Base-by-base conservation (phyloP, 371 early-diverging fungal genomes). In the Mortierella sp. region DNA sequence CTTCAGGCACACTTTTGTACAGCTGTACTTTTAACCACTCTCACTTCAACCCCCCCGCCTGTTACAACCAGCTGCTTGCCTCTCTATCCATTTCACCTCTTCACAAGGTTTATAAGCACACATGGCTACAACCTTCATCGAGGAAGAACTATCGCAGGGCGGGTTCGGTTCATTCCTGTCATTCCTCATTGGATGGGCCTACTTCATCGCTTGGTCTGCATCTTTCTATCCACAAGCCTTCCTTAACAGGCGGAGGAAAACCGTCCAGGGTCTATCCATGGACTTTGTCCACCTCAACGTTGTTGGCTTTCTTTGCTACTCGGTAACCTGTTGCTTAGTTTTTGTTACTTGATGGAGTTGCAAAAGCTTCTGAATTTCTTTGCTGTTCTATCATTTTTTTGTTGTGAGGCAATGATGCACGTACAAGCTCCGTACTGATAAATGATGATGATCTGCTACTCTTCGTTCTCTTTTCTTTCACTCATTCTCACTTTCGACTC, bases 231-330 rank as follows among this genome's bases (percentile, higher is more conserved):
- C 96, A 10, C 95, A 95, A 72, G 88, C 88, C 3, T 84, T 95
- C 26, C 89, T 94, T 58, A 96, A 96, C 88, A 93, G 84, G 86
- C 84, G 78, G 42, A 92, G 95, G 11, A 94, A 94, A 75, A 90
- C 90, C 84, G 97, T 97, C 0, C 92, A 94, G 70, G 98, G 98
- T 1, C 89, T 98, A 31, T 98, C 98, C 0, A 90, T 97, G 24
- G 99, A 99, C 88, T 99, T 97, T 90, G 78, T 97, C 5, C 92
- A 92, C 75, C 94, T 95, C 83, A 98, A 97, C 84, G 91, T 96
- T 19, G 88, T 92, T 47, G 98, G 99, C 7, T 99, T 99, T 75
- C 55, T 93, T 0, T 97, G 95, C 87, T 98, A 98, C 79, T 91
- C 96, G 72, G 63, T 63, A 63, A 63, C 63, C 19, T 63, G n/a